Evolutionary conservation across 129 eudicot species (phyloP).

Genomic region (Flaveria trinervia): DNA sequence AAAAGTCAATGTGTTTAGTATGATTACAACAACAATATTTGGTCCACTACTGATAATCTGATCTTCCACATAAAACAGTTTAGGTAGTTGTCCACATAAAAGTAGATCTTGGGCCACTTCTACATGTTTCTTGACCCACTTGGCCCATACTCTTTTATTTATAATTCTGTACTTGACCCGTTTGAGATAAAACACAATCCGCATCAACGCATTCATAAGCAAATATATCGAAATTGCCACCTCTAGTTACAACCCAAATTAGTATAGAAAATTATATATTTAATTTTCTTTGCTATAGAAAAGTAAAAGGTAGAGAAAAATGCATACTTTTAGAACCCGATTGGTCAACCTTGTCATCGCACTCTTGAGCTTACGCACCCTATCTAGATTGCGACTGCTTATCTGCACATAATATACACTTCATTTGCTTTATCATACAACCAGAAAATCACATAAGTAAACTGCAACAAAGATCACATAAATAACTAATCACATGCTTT

Average conservation of each 20-base stretch:
- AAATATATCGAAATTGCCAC: background rate
- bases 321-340: slow-evolving; percentile 77
- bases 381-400: slow-evolving; percentile 93
- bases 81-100: background rate
- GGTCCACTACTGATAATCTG: background rate
- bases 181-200: background rate
- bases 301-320: slow-evolving; percentile 3
- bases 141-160: background rate
- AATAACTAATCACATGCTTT: background rate
- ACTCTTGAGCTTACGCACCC: slow-evolving; percentile 93
- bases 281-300: background rate
- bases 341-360: slow-evolving; percentile 86
- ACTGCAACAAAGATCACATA: slow-evolving; percentile 19
- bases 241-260: slow-evolving; percentile 10
- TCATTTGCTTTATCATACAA: slow-evolving; percentile 24
- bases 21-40: background rate
- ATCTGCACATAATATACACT: slow-evolving; percentile 52
- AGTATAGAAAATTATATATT: background rate
- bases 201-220: background rate
- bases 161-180: background rate
- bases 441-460: slow-evolving; percentile 17
- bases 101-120: background rate
- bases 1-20: background rate
- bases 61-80: background rate
- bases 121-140: background rate